Evolutionary conservation across 2,329 filamentous ascomycete species (phyloP).

Genomic region (Colletotrichum tropicale): DNA sequence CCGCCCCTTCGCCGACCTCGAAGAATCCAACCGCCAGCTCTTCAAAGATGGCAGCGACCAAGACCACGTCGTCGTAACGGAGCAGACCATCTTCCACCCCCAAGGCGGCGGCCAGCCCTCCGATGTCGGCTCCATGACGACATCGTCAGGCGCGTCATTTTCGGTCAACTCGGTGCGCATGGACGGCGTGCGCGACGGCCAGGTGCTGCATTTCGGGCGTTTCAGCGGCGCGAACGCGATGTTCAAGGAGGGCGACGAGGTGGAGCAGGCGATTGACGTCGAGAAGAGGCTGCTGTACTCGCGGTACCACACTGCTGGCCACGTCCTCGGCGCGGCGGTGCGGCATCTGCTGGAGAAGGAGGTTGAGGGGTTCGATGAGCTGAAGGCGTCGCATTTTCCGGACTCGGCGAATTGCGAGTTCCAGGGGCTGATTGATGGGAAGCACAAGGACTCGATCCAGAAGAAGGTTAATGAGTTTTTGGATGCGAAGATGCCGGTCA

Average conservation of each 20-base stretch:
- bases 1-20: constrained; percentile 51
- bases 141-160: constrained; percentile 41
- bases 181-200: constrained; percentile 50
- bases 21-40: constrained; percentile 55
- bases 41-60: constrained; percentile 60
- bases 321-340: constrained; percentile 74
- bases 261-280: constrained; percentile 63
- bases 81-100: constrained; percentile 75
- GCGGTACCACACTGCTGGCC: constrained; percentile 74
- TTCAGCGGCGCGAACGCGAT: constrained; percentile 41
- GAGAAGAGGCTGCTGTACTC: constrained; percentile 68
- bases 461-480: constrained; percentile 63
- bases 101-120: constrained; percentile 78
- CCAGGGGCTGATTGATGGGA: constrained; percentile 67
- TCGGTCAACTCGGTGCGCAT: constrained; percentile 62
- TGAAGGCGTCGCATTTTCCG: constrained; percentile 76
- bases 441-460: constrained; percentile 68
- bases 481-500: constrained; percentile 57
- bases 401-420: constrained; percentile 73
- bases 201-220: constrained; percentile 69
- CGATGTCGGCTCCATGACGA: constrained; percentile 64
- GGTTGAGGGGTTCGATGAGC: constrained; percentile 62
- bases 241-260: constrained; percentile 46
- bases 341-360: constrained; percentile 57
- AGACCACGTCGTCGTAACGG: constrained; percentile 63